Percentiles rank a stretch among this genome's conserved stretches.
These are phyloP conservation scores for Pueraria montana DNA, from an alignment of 306 rosid genomes.

Conservation along the genomic window DNA sequence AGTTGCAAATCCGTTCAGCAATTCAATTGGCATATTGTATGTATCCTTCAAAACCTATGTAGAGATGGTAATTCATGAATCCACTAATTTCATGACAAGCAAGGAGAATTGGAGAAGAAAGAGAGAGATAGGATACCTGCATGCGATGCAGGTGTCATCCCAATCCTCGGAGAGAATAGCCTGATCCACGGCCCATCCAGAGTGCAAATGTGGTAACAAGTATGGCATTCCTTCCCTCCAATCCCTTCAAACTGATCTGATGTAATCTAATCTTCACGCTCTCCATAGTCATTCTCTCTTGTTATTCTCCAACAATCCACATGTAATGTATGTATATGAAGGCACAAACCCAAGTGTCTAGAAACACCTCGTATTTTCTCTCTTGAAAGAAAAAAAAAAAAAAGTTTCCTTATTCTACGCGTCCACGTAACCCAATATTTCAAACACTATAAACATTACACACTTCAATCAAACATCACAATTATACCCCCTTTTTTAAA, in stretches of 20 bases:
- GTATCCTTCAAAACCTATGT: not conserved
- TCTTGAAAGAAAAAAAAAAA: not conserved
- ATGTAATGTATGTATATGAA: not conserved
- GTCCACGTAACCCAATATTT: not conserved
- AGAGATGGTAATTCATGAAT: not conserved
- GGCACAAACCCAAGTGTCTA: not conserved
- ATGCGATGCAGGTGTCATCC: constrained; percentile 74
- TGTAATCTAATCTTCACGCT: too few relatives aligned
- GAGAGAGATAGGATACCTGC: not conserved
- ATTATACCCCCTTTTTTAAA: not conserved
- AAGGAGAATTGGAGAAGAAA: not conserved
- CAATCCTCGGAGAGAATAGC: too few relatives aligned
- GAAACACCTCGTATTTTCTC: not conserved
- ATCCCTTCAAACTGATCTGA: too few relatives aligned
- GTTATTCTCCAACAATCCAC: not conserved
- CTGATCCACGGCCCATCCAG: too few relatives aligned
- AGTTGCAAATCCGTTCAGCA: too few relatives aligned
- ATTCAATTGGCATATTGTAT: too few relatives aligned
- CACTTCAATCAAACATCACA: not conserved
- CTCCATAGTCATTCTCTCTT: too few relatives aligned
- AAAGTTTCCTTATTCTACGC: not conserved
- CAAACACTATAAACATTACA: not conserved
- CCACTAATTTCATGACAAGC: too few relatives aligned
- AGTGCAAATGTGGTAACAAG: constrained; percentile 70
- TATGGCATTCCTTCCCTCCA: constrained; percentile 59